A percentile compares a stretch with the other conserved stretches of the same genome.
These are phyloP conservation scores for Xylaria castorea DNA, from an alignment of 495 filamentous ascomycete genomes.

Conservation along the genomic window DNA sequence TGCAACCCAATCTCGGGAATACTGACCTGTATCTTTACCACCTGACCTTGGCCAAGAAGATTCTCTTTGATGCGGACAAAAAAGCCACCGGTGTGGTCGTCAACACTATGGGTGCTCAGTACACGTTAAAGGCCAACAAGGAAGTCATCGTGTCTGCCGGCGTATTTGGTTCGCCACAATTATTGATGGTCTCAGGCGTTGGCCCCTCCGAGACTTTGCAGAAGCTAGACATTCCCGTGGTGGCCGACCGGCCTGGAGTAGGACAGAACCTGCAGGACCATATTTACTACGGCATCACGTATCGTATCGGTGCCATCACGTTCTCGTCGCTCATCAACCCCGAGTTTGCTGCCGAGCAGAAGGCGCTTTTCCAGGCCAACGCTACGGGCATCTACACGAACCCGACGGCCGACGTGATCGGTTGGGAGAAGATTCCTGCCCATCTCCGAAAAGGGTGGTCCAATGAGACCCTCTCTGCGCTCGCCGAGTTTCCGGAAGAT, in stretches of 20 bases:
- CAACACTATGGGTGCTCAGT: slow-evolving; percentile 36
- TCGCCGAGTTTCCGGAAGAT: slow-evolving; percentile 54
- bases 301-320: slow-evolving; percentile 51
- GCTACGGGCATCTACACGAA: slow-evolving; percentile 51
- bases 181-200: slow-evolving; percentile 56
- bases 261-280: slow-evolving; percentile 61
- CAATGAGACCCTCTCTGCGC: slow-evolving; percentile 37
- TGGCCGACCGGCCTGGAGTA: slow-evolving; percentile 55
- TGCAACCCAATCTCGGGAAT: slow-evolving; percentile 32
- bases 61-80: slow-evolving; percentile 39
- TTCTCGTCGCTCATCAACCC: slow-evolving; percentile 47
- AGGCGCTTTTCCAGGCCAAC: slow-evolving; percentile 38
- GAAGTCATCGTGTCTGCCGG: slow-evolving; percentile 58
- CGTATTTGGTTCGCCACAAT: slow-evolving; percentile 52
- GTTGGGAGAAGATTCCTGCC: slow-evolving; percentile 54
- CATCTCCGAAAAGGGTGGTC: slow-evolving; percentile 27
- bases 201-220: slow-evolving; percentile 37
- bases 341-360: slow-evolving; percentile 34
- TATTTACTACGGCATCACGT: slow-evolving; percentile 44
- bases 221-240: slow-evolving; percentile 45
- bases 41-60: slow-evolving; percentile 44
- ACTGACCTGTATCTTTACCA: slow-evolving; percentile 42
- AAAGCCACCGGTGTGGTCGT: slow-evolving; percentile 49
- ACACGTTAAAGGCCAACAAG: slow-evolving; percentile 46
- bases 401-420: slow-evolving; percentile 53